A percentile compares a stretch with the other conserved stretches of the same genome.
Conservation (phyloP, 73 alveolate genomes). For the Tetrahymena thermophila region DNA sequence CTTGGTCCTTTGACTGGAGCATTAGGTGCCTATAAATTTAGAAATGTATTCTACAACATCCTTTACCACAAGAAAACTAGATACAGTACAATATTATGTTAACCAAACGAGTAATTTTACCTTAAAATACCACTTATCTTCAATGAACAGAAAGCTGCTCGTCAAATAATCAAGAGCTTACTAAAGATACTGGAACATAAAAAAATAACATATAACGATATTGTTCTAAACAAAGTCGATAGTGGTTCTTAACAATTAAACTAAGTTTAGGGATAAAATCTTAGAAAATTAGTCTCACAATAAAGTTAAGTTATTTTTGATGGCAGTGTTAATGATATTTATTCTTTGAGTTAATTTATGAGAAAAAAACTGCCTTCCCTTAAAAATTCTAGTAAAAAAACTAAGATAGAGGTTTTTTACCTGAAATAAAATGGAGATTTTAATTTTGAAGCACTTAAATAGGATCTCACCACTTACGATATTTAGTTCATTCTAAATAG, state of each 20-base stretch:
- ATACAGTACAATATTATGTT: not conserved
- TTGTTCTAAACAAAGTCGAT: not conserved
- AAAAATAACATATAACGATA: not conserved
- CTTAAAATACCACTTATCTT: not conserved
- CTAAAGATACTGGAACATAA: not conserved
- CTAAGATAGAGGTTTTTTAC: not conserved
- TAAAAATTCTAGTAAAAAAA: not conserved
- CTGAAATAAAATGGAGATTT: not conserved
- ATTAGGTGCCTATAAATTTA: not conserved
- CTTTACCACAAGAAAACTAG: not conserved
- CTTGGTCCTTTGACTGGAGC: not conserved
- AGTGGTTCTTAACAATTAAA: too few relatives aligned
- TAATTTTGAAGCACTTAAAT: not conserved
- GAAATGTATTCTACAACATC: not conserved
- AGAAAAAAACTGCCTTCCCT: not conserved
- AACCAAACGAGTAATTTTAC: not conserved
- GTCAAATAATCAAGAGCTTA: not conserved
- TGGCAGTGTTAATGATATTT: not conserved
- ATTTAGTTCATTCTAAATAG: not conserved
- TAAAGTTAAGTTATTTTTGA: not conserved
- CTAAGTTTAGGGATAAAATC: not conserved
- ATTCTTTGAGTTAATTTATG: not conserved
- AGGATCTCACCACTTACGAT: not conserved
- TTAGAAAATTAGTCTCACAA: not conserved
- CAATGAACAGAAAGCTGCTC: not conserved